A percentile compares a stretch with the other conserved stretches of the same genome.
Evolutionary conservation across 192 early-diverging fungal genomes (phyloP).

Genomic region (Coemansia reversa): DNA sequence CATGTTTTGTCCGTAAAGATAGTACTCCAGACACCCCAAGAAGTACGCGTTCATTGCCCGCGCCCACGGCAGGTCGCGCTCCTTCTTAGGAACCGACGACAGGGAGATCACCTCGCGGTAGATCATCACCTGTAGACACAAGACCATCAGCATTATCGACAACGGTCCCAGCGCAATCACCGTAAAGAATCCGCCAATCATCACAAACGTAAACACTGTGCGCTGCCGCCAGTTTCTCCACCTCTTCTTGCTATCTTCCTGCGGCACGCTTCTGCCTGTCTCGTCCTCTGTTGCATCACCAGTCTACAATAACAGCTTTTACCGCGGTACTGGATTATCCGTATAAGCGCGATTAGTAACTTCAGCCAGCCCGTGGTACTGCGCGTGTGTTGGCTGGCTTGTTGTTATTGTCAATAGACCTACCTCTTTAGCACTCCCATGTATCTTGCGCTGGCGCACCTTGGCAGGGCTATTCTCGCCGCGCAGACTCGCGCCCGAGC

Average conservation of each 20-base stretch:
- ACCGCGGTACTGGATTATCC: not conserved
- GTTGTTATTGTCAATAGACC: not conserved
- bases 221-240: constrained; percentile 85
- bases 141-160: constrained; percentile 83
- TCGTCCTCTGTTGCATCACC: not conserved
- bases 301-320: not conserved
- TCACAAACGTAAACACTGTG: constrained; percentile 81
- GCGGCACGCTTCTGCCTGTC: constrained; percentile 21
- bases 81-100: constrained; percentile 76
- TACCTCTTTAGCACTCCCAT: constrained; percentile 17
- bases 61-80: constrained; percentile 88
- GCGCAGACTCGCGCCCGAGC: constrained; percentile 24
- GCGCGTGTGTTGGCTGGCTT: not conserved
- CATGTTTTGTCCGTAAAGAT: constrained; percentile 90
- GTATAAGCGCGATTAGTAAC: constrained; percentile 1
- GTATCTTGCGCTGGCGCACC: constrained; percentile 40
- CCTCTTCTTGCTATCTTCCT: constrained; percentile 45
- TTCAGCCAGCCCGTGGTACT: not conserved
- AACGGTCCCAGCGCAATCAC: constrained; percentile 76
- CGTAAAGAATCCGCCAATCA: constrained; percentile 82
- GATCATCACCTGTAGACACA: constrained; percentile 79
- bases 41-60: constrained; percentile 93
- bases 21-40: constrained; percentile 86
- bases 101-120: constrained; percentile 94
- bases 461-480: constrained; percentile 33